Evolutionary conservation across 192 early-diverging fungal genomes (phyloP), one percentile per base, ranked within the genome.

Genomic region (Linderina pennispora): DNA sequence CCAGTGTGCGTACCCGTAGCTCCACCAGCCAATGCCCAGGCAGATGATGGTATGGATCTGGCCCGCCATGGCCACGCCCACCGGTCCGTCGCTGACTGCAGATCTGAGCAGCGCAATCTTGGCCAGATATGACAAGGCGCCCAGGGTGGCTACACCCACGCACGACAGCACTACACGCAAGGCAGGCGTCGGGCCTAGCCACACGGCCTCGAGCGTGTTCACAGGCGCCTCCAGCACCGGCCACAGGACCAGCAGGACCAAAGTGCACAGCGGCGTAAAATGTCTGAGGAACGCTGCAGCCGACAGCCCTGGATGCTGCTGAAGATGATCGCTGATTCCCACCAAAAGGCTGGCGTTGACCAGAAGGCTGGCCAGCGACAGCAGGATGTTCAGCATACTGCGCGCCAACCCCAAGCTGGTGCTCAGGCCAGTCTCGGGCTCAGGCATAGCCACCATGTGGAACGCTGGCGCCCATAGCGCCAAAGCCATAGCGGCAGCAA

Each of bases 21-120:
- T n/a, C 65, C 65, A 69, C 65, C 65, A 69, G 9, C 65, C 65
- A 17, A 69, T 36, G 15, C 39, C 58, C 23, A 69, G 21, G 26
- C 58, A 69, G 15, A 40, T 39, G 15, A 62, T 36, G 2, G 54
- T 22, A 7, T 49, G 42, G n/a, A 48, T 24, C 37, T 60, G 58
- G 15, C 25, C 16, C 1, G 56, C 10, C 5, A 51, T 42, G 0
- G 58, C 58, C 0, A 69, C 58, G 21, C 65, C 65, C 18, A 53
- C 45, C 0, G 40, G 31, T 18, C 65, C 65, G 24, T 55, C 65
- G 5, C 18, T 36, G 4, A 55, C 41, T 1, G 26, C 15, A 1
- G 42, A 33, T 22, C 45, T n/a, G 10, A 69, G 32, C 53, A 69
- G 52, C 14, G 53, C 45, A 2, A 56, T 14, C 9, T 42, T 23